Percentiles rank a stretch among this genome's conserved stretches.
Evolutionary conservation across 768 basidiomycete species (phyloP).

Genomic region (Suillus tomentosus): DNA sequence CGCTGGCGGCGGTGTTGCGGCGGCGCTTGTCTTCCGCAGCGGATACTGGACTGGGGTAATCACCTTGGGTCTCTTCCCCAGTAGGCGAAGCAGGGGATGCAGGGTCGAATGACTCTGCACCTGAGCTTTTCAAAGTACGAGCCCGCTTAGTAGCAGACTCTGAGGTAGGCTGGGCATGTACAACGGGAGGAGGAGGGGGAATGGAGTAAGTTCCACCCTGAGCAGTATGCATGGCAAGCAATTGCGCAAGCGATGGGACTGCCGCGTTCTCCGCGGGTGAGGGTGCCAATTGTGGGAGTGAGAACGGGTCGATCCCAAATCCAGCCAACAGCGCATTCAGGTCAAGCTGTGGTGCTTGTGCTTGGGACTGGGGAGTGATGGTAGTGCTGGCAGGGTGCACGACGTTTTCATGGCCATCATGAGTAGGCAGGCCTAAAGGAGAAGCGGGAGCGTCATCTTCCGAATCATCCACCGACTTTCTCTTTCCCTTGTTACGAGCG

Average conservation of each 20-base stretch:
- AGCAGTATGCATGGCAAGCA: slow-evolving; percentile 61
- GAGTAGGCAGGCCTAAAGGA: slow-evolving; percentile 37
- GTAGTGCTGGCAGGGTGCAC: slow-evolving; percentile 46
- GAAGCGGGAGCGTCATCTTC: slow-evolving; percentile 40
- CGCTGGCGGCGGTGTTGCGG: slow-evolving; percentile 90
- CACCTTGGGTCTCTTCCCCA: slow-evolving; percentile 28
- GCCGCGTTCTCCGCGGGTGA: slow-evolving; percentile 30
- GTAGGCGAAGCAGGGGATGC: slow-evolving; percentile 30
- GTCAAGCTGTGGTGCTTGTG: slow-evolving; percentile 46
- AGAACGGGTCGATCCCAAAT: slow-evolving; percentile 47
- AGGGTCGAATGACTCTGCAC: slow-evolving; percentile 20
- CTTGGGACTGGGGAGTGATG: slow-evolving; percentile 37
- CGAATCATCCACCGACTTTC: slow-evolving; percentile 35
- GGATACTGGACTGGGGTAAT: slow-evolving; percentile 36
- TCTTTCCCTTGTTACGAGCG: slow-evolving; percentile 37
- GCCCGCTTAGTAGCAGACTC: slow-evolving; percentile 52
- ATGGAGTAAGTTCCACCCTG: slow-evolving; percentile 28
- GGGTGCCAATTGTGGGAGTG: slow-evolving; percentile 31
- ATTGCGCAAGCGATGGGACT: slow-evolving; percentile 66
- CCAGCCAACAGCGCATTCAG: slow-evolving; percentile 38
- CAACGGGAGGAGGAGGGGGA: slow-evolving; percentile 21
- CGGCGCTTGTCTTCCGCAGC: slow-evolving; percentile 89
- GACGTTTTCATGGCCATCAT: slow-evolving; percentile 61
- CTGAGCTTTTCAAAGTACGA: slow-evolving; percentile 55
- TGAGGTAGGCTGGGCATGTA: slow-evolving; percentile 22